Percentiles rank a stretch among this genome's conserved stretches.
These are phyloP conservation scores for Helotiales sp. DNA, from an alignment of 2,329 filamentous ascomycete genomes.

Conservation along the genomic window DNA sequence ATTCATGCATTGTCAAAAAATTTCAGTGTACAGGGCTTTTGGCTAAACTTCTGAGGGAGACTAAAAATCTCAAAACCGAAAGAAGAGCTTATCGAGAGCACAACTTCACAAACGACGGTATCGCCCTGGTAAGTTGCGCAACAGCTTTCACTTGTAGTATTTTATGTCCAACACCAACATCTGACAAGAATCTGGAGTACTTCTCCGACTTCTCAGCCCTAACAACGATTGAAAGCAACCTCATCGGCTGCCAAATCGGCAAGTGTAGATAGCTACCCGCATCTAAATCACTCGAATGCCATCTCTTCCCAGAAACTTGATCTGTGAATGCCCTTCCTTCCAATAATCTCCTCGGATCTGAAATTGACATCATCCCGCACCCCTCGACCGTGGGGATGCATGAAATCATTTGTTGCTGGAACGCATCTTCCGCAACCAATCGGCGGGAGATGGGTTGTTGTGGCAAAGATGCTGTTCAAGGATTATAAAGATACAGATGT, in stretches of 20 bases:
- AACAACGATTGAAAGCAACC: not conserved
- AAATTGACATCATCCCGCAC: not conserved
- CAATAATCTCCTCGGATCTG: too few species aligned
- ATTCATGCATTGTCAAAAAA: not conserved
- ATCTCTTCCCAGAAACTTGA: not conserved
- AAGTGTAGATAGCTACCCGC: not conserved
- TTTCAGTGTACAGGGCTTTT: not conserved
- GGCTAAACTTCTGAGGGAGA: not conserved
- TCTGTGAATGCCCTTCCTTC: not conserved
- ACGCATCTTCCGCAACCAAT: not conserved
- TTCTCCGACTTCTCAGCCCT: not conserved
- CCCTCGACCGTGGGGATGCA: not conserved
- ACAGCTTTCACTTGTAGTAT: not conserved
- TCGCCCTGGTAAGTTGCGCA: not conserved
- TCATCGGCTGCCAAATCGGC: not conserved
- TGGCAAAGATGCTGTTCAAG: not conserved
- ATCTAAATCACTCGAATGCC: constrained; percentile 1
- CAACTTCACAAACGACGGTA: not conserved
- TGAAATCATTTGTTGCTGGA: not conserved
- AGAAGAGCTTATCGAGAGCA: not conserved
- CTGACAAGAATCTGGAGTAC: not conserved
- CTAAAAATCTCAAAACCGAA: not conserved
- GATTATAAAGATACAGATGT: not conserved
- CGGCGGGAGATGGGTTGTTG: not conserved
- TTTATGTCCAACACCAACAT: not conserved